Evolutionary conservation across 176 grass and related monocot genomes (phyloP).

Genomic region (Oryza brachyantha): DNA sequence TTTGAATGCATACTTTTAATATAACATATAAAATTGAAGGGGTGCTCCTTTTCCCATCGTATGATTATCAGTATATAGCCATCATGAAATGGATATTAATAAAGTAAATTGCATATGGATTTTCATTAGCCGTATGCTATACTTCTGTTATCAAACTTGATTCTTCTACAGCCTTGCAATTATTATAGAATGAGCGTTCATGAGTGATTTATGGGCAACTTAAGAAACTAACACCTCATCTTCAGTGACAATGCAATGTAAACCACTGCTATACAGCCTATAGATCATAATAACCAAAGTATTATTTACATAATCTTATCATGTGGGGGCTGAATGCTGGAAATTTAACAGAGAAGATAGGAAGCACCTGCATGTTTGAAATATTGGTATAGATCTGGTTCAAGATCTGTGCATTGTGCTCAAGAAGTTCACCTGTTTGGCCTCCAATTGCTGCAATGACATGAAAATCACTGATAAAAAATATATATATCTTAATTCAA

Average conservation of each 20-base stretch:
- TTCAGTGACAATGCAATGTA: background rate
- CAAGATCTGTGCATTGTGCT: slow-evolving; percentile 54
- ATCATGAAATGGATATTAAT: background rate
- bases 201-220: background rate
- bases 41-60: background rate
- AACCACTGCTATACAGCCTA: background rate
- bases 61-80: background rate
- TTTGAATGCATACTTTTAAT: background rate
- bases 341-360: slow-evolving; percentile 4
- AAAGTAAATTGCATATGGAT: background rate
- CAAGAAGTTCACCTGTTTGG: slow-evolving; percentile 56
- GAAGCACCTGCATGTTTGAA: slow-evolving; percentile 52
- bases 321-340: background rate
- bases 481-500: background rate
- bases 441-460: slow-evolving; percentile 63
- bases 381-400: slow-evolving; percentile 63
- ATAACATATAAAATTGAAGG: background rate
- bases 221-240: slow-evolving; percentile 5
- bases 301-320: slow-evolving; percentile 1
- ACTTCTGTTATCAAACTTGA: background rate
- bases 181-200: background rate
- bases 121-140: background rate
- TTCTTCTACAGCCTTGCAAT: background rate
- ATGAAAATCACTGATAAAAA: slow-evolving; percentile 4
- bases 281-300: background rate